These are phyloP conservation scores for Casaregolazyma suthepensis DNA, from an alignment of 1,139 yeast genomes.

Conservation along the genomic window DNA sequence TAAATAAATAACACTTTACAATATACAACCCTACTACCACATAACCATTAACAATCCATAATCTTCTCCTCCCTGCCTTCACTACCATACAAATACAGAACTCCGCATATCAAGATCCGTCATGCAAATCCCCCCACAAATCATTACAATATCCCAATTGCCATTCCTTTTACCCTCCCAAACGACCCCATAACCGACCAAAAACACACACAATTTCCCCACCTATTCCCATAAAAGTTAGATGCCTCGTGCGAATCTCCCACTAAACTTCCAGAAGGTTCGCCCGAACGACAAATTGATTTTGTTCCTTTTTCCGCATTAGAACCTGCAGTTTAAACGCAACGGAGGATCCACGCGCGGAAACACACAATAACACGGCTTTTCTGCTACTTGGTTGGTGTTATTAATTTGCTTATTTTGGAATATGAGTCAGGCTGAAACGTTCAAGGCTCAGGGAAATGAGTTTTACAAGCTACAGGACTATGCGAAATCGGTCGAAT, in stretches of 20 bases:
- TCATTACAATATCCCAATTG: neutral
- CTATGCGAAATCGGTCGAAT: constrained; percentile 32
- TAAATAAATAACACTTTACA: too few relatives aligned
- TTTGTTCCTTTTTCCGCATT: neutral
- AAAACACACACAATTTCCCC: neutral
- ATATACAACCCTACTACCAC: too few relatives aligned
- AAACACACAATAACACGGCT: neutral
- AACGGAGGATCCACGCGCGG: neutral
- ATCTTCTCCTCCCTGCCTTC: too few relatives aligned
- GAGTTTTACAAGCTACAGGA: constrained; percentile 34
- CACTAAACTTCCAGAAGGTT: neutral
- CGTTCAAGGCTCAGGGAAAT: constrained; percentile 35
- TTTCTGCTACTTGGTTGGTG: neutral
- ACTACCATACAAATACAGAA: too few relatives aligned
- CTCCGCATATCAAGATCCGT: neutral
- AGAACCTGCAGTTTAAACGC: too few relatives aligned
- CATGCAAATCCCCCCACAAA: too few relatives aligned
- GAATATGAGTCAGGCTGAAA: constrained; percentile 21
- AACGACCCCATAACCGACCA: neutral
- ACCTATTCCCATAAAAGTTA: neutral
- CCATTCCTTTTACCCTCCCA: neutral
- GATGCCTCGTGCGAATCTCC: neutral
- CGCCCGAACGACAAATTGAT: neutral
- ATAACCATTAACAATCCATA: too few relatives aligned
- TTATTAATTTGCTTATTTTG: neutral